A percentile compares a stretch with the other conserved stretches of the same genome.
phyloP scores from a whole-genome alignment of 768 basidiomycete genomes.

The Hygrophoropsis aurantiaca region DNA sequence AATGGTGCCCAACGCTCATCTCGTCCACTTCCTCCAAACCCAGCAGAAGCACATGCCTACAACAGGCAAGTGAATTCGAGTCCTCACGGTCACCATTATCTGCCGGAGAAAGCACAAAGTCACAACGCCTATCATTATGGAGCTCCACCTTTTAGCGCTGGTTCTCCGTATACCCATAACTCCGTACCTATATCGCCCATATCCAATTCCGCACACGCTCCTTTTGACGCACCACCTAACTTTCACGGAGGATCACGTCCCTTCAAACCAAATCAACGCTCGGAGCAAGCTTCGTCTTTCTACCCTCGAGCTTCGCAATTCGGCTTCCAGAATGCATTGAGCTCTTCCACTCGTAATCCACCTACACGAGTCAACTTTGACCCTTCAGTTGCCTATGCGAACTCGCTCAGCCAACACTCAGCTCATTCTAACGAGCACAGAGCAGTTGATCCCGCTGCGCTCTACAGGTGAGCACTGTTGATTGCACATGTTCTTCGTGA shows the following conservation, averaged over 20 bases:
- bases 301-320: conserved; percentile 19
- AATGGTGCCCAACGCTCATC: conserved; percentile 4
- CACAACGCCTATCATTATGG: conserved; percentile 1
- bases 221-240: conserved; percentile 19
- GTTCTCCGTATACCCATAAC: conserved; percentile 33
- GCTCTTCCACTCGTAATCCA: conserved; percentile 2
- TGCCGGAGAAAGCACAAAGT: conserved; percentile 9
- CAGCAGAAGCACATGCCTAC: conserved; percentile 6
- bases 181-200: conserved; percentile 19
- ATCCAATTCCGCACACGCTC: conserved; percentile 20
- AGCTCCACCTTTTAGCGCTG: conserved; percentile 41
- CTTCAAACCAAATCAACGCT: conserved; percentile 1
- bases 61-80: neutral
- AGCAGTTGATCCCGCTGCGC: conserved; percentile 32
- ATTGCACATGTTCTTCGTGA: neutral
- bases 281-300: conserved; percentile 13
- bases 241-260: conserved; percentile 8
- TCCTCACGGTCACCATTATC: neutral
- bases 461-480: conserved; percentile 55
- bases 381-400: conserved; percentile 48
- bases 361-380: conserved; percentile 36
- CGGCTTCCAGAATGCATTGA: conserved; percentile 3
- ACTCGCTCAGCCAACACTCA: conserved; percentile 9
- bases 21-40: conserved; percentile 27
- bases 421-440: conserved; percentile 12